phyloP scores from a whole-genome alignment of 495 filamentous ascomycete genomes.

The Hyaloscypha bicolor region DNA sequence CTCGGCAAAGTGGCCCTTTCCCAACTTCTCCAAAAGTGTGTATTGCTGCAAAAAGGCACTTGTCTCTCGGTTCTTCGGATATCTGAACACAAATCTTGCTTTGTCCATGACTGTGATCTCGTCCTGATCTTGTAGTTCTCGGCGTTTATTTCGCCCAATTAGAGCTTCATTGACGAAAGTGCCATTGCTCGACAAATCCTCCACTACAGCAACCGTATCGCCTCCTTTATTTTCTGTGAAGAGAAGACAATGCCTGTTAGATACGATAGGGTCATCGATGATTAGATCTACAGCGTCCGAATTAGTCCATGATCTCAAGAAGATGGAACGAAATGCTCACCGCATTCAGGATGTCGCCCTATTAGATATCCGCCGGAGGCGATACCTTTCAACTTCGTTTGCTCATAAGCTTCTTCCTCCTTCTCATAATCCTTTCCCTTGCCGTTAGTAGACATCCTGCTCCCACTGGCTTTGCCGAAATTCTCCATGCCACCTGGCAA shows the following conservation, averaged over 20 bases:
- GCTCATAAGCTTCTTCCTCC: constrained; percentile 61
- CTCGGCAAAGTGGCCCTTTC: constrained; percentile 95
- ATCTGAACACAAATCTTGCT: constrained; percentile 86
- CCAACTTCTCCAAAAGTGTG: constrained; percentile 79
- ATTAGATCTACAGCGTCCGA: constrained; percentile 64
- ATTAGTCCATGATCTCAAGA: constrained; percentile 25
- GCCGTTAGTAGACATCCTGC: constrained; percentile 39
- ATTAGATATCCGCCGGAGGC: constrained; percentile 87
- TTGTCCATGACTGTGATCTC: constrained; percentile 84
- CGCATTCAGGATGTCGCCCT: constrained; percentile 92
- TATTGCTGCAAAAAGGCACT: constrained; percentile 87
- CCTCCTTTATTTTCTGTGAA: constrained; percentile 86
- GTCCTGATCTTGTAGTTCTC: constrained; percentile 84
- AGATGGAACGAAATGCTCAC: constrained; percentile 51
- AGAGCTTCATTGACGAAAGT: constrained; percentile 94
- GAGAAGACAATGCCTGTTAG: constrained; percentile 90
- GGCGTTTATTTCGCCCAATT: constrained; percentile 87
- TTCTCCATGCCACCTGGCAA: constrained; percentile 42
- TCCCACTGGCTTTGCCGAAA: constrained; percentile 24
- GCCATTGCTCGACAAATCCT: constrained; percentile 94
- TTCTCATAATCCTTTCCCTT: constrained; percentile 45
- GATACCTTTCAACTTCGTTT: constrained; percentile 49
- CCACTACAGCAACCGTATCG: constrained; percentile 78
- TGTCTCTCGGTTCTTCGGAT: constrained; percentile 73
- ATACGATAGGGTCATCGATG: constrained; percentile 81